Conservation (phyloP, 805 yeast genomes). For the Pichia manshurica region DNA sequence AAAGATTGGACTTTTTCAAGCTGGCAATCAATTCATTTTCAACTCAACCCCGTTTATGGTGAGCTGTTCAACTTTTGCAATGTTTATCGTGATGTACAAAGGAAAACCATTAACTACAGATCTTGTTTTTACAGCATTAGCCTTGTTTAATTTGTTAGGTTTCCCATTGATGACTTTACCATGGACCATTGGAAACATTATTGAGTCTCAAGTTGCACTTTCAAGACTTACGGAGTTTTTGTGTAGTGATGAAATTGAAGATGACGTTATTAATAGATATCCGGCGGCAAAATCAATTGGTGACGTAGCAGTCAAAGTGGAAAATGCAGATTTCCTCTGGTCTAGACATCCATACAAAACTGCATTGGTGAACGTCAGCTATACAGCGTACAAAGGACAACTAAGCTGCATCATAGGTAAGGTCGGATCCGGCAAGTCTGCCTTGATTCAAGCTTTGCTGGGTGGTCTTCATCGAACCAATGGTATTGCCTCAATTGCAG, state of each 20-base stretch:
- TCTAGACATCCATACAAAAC: constrained; percentile 62
- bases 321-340: constrained; percentile 73
- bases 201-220: constrained; percentile 85
- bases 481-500: constrained; percentile 35
- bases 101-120: constrained; percentile 75
- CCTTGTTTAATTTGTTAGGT: constrained; percentile 78
- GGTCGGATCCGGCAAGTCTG: constrained; percentile 65
- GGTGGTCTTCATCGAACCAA: constrained; percentile 41
- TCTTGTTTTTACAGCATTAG: constrained; percentile 83
- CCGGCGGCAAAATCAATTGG: constrained; percentile 48
- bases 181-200: constrained; percentile 74
- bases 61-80: constrained; percentile 82
- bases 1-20: constrained; percentile 66
- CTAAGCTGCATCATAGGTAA: constrained; percentile 58
- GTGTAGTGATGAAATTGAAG: constrained; percentile 72
- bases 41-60: constrained; percentile 85
- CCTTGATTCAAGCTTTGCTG: constrained; percentile 46
- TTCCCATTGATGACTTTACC: constrained; percentile 95
- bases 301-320: constrained; percentile 59
- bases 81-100: constrained; percentile 51
- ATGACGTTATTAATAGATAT: constrained; percentile 50
- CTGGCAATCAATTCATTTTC: constrained; percentile 72
- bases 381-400: constrained; percentile 46
- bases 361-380: constrained; percentile 45
- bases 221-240: constrained; percentile 70